These are phyloP conservation scores for Aspergillus brunneoviolaceus DNA, from an alignment of 2,329 filamentous ascomycete genomes.

Conservation along the genomic window DNA sequence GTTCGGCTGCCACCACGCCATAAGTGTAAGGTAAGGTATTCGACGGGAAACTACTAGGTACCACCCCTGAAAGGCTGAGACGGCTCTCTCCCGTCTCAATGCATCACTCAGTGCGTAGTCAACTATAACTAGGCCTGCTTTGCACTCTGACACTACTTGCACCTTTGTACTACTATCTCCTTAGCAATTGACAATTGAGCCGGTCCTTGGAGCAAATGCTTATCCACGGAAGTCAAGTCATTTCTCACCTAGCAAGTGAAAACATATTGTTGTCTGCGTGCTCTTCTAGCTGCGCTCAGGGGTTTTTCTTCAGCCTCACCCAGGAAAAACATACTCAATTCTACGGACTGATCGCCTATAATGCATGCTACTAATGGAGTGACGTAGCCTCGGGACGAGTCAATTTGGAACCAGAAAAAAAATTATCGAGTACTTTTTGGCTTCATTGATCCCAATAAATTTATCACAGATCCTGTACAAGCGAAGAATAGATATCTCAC, in stretches of 20 bases:
- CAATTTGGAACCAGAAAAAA: background rate
- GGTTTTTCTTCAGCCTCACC: background rate
- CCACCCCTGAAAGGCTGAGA: background rate
- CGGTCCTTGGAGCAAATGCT: background rate
- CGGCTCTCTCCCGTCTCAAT: background rate
- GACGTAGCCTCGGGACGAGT: background rate
- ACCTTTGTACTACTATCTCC: too few relatives aligned
- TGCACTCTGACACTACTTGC: too few relatives aligned
- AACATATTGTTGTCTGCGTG: background rate
- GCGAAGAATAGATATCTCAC: slow-evolving; percentile 7
- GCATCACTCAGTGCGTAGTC: too few relatives aligned
- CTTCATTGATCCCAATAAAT: slow-evolving; percentile 6
- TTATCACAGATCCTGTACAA: slow-evolving; percentile 14
- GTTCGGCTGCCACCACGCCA: background rate
- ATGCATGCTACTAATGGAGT: background rate
- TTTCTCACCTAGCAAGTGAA: background rate
- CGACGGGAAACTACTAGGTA: background rate
- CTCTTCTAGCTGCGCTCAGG: background rate
- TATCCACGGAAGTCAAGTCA: background rate
- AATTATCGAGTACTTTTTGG: slow-evolving; percentile 13
- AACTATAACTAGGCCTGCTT: too few relatives aligned
- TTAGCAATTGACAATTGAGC: background rate
- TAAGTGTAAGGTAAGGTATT: background rate
- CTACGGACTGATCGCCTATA: background rate
- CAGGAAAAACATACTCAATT: background rate